Base-by-base conservation (phyloP, 768 basidiomycete genomes). In the Pisolithus microcarpus region DNA sequence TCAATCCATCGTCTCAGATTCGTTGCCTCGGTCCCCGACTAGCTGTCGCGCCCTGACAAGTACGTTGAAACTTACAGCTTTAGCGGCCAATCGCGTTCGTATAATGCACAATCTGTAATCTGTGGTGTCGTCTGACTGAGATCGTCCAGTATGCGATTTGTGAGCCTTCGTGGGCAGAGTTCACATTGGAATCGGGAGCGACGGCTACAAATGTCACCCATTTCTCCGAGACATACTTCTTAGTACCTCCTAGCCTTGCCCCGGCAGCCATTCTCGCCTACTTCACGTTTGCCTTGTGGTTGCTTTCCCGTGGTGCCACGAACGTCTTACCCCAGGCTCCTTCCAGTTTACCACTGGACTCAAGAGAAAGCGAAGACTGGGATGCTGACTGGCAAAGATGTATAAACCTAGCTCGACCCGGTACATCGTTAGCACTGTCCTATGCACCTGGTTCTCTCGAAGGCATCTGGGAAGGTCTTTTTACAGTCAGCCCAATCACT, bases 381-480 rank as follows among this genome's bases (percentile, higher is more conserved):
- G 81, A 85, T 50, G 73, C 74, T 38, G 85, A 87, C 58, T 88
- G 87, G 83, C 73, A 75, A 23, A 73, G 83, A 38, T 80, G 79
- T 60, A 58, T 75, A 42, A 72, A 61, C 51, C 55, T 73, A 7
- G 69, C 69, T 5, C 63, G 71, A 43, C 64, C 64, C 28, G 60
- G 61, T 48, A 64, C 60, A n/a, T 49, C 64, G 9, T 58, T 76
- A 21, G 70, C 74, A 5, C 70, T 72, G 11, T 72, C 76, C 16
- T 86, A 84, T 59, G 70, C 65, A 26, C 78, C 82, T 4, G 85
- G 87, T 44, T 86, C 83, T 52, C 65, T 87, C 34, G 84, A 88
- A 53, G 88, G 87, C 6, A 69, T 82, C 13, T 91, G 87, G 87
- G 88, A 91, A 63, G 87, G 87, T 2, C 64, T 80, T 34, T 90